A percentile compares a stretch with the other conserved stretches of the same genome.
phyloP scores from a whole-genome alignment of 805 yeast species.

The Pachysolen tannophilus region DNA sequence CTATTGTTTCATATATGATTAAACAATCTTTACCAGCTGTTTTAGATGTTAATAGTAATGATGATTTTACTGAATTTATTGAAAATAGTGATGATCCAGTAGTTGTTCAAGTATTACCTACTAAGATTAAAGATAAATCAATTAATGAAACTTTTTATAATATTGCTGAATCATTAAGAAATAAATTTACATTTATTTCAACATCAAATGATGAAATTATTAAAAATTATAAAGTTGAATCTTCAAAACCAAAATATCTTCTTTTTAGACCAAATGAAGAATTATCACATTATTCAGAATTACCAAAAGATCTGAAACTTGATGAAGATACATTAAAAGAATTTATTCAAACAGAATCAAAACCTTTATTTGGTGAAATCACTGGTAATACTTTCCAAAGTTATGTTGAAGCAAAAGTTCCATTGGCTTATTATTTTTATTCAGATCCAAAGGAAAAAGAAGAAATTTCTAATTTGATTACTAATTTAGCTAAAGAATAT shows the following conservation, averaged over 20 bases:
- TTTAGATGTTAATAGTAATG: conserved; percentile 35
- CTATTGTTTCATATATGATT: conserved; percentile 72
- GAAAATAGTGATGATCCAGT: conserved; percentile 41
- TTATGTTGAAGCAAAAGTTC: conserved; percentile 66
- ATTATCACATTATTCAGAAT: conserved; percentile 41
- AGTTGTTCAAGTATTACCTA: conserved; percentile 47
- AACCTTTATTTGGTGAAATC: conserved; percentile 85
- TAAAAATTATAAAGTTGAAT: conserved; percentile 26
- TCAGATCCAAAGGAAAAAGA: conserved; percentile 66
- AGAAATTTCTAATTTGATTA: conserved; percentile 42
- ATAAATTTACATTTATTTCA: conserved; percentile 52
- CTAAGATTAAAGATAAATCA: conserved; percentile 25
- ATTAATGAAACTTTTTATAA: conserved; percentile 50
- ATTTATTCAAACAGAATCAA: conserved; percentile 53
- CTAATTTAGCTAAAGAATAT: conserved; percentile 59
- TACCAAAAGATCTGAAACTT: conserved; percentile 20
- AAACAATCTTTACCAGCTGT: conserved; percentile 80
- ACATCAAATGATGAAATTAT: conserved; percentile 41
- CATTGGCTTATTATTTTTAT: conserved; percentile 82
- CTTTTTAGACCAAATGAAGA: conserved; percentile 39
- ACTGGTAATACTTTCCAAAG: conserved; percentile 68
- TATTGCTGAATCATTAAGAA: conserved; percentile 59
- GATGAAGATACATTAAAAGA: conserved; percentile 29
- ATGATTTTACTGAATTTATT: conserved; percentile 42
- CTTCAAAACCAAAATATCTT: conserved; percentile 33